Evolutionary conservation across 805 yeast genomes (phyloP), one percentile per base, ranked within the genome.

Genomic region (Lipomyces mesembrius): DNA sequence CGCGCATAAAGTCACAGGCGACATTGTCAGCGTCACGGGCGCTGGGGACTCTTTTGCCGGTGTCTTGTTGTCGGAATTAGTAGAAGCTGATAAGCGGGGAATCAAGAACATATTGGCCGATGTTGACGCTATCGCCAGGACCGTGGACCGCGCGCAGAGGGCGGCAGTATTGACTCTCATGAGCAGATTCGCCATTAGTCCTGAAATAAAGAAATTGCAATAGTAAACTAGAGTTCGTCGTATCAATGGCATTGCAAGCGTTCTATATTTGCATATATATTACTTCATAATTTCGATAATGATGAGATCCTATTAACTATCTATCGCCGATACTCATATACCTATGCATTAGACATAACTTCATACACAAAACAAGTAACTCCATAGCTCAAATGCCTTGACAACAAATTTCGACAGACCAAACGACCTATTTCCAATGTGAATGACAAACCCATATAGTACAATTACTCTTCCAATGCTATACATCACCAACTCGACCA

Each of bases 31-130:
- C 71, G 96, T 90, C 39, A 91, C 94, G 9, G 97, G 97, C 1
- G 96, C 96, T 0, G 97, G 97, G 11, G 97, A 92, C 76, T 83
- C 95, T 0, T 80, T 92, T 55, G 83, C 87, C 35, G 97, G 97
- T 0, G 85, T 83, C 34, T 69, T 92, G 27, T 75, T 85, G 12
- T 79, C 87, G 2, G 81, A 81, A 64, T 67, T 83, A 7, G 72
- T 66, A 17, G 53, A 56, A 14, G 57, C 54, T 20, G 61, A 76
- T 79, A 22, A n/a, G 34, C 49, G 14, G 7, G 43, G 51, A 14
- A 35, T 12, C 7, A 60, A 76, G 79, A n/a, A n/a, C 22, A 66
- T 57, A 37, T 43, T 68, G 51, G 60, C 61, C 7, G 61, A 64
- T 51, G 22, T 57, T 8, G 56, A 14, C 12, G 61, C 49, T 49